phyloP scores from a whole-genome alignment of 768 basidiomycete genomes.

The Strobilomyces dryophilus region DNA sequence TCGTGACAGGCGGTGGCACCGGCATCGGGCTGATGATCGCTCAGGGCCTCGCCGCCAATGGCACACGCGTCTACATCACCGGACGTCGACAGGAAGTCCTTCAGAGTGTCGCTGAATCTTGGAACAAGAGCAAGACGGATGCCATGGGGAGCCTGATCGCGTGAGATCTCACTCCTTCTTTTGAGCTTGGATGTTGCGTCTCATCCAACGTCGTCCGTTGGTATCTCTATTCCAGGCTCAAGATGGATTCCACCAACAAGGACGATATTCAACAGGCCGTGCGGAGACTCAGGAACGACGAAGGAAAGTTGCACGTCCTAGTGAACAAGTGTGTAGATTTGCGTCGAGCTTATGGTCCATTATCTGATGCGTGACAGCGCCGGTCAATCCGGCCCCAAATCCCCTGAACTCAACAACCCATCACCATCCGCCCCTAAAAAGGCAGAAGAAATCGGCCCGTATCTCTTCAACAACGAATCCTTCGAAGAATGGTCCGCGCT shows the following conservation, averaged over 20 bases:
- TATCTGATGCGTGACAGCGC: constrained; percentile 43
- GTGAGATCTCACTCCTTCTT: constrained; percentile 37
- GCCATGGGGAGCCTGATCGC: constrained; percentile 50
- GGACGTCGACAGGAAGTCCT: constrained; percentile 66
- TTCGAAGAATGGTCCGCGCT: constrained; percentile 60
- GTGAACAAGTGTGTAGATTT: constrained; percentile 70
- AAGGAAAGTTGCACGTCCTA: constrained; percentile 72
- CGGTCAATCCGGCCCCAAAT: constrained; percentile 65
- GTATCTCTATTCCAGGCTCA: constrained; percentile 37
- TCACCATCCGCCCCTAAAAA: constrained; percentile 56
- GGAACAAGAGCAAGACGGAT: constrained; percentile 36
- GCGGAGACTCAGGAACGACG: constrained; percentile 31
- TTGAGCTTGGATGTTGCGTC: neutral
- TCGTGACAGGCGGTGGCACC: constrained; percentile 48
- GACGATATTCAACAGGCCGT: constrained; percentile 58
- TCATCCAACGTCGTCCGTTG: neutral
- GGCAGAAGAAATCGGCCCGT: constrained; percentile 61
- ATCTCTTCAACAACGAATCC: constrained; percentile 65
- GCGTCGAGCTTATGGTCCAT: neutral
- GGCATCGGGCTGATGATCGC: constrained; percentile 65
- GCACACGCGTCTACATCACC: constrained; percentile 79
- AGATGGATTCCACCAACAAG: constrained; percentile 71
- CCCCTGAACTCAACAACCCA: constrained; percentile 53
- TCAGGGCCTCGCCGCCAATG: constrained; percentile 67
- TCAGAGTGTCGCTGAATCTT: constrained; percentile 48